A percentile compares a stretch with the other conserved stretches of the same genome.
These are phyloP conservation scores for Paraurostyla sp. DNA, from an alignment of 73 alveolate species.

Conservation along the genomic window DNA sequence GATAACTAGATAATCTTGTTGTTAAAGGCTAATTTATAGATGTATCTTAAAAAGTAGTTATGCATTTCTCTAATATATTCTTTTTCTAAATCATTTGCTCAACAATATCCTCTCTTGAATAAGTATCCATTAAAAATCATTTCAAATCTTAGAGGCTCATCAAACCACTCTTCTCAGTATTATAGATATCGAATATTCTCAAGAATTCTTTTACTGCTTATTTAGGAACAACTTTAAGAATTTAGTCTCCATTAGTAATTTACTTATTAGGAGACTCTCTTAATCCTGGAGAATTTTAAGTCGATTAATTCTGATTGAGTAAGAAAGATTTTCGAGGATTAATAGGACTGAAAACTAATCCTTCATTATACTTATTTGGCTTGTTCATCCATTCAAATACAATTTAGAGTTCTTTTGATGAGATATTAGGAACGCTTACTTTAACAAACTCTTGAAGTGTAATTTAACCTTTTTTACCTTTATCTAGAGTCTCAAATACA, in stretches of 20 bases:
- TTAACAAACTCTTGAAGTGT: constrained; percentile 9
- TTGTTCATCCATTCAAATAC: constrained; percentile 30
- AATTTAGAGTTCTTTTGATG: background rate
- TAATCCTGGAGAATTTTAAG: too few species aligned
- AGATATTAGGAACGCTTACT: background rate
- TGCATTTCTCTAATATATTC: too few species aligned
- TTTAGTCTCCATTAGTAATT: background rate
- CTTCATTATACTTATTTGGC: constrained; percentile 46
- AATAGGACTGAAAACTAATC: background rate
- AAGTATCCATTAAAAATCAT: background rate
- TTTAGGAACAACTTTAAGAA: constrained; percentile 3
- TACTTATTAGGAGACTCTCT: too few species aligned
- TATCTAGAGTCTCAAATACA: constrained; percentile 37
- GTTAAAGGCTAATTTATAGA: too few species aligned
- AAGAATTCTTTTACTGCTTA: constrained; percentile 28
- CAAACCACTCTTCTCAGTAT: background rate
- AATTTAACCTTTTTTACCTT: background rate
- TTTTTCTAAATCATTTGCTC: background rate
- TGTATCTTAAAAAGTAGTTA: too few species aligned
- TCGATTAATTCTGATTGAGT: too few species aligned
- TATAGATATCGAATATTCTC: constrained; percentile 24
- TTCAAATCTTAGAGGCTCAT: constrained; percentile 26
- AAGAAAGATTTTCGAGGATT: too few species aligned
- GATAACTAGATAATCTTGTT: too few species aligned
- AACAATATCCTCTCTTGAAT: background rate